phyloP scores from a whole-genome alignment of 139 green algal genomes.

The Tetradesmus obliquus region DNA sequence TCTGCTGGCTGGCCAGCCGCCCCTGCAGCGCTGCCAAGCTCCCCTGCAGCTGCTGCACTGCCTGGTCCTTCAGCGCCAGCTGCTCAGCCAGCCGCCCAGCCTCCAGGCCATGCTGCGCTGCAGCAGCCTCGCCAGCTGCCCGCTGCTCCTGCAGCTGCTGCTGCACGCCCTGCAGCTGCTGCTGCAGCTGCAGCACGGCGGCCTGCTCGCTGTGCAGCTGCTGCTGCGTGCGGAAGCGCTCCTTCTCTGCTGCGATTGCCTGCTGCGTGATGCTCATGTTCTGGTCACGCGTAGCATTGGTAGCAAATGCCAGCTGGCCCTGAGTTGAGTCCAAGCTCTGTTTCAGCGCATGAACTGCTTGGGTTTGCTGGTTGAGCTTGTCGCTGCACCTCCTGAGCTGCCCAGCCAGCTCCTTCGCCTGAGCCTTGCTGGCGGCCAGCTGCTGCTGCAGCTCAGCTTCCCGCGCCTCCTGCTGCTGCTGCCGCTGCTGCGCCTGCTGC shows the following conservation, averaged over 20 bases:
- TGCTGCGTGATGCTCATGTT: slow-evolving; percentile 17
- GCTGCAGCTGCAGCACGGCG: not conserved
- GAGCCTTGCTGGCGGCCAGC: not conserved
- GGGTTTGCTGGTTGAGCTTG: slow-evolving; percentile 24
- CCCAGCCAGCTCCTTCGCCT: slow-evolving; percentile 25
- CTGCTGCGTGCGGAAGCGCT: not conserved
- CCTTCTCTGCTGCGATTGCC: slow-evolving; percentile 5
- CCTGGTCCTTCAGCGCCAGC: slow-evolving; percentile 1
- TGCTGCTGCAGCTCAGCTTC: slow-evolving; percentile 26
- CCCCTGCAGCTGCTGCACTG: slow-evolving; percentile 2
- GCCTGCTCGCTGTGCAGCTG: not conserved
- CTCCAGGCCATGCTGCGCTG: not conserved
- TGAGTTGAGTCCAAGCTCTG: not conserved
- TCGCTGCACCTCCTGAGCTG: slow-evolving; percentile 25
- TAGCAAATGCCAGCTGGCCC: not conserved
- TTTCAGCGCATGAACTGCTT: not conserved
- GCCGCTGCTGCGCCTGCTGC: slow-evolving; percentile 13
- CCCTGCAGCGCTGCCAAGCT: slow-evolving; percentile 8
- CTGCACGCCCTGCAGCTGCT: not conserved
- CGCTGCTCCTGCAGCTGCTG: slow-evolving; percentile 8
- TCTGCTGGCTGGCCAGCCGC: not conserved
- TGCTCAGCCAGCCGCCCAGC: not conserved
- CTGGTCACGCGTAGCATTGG: not conserved
- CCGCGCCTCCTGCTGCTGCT: not conserved
- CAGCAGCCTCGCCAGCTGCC: not conserved